Percentiles rank a stretch among this genome's conserved stretches.
Evolutionary conservation across 2,329 filamentous ascomycete genomes (phyloP).

Genomic region (Ceratocystis smalleyi): DNA sequence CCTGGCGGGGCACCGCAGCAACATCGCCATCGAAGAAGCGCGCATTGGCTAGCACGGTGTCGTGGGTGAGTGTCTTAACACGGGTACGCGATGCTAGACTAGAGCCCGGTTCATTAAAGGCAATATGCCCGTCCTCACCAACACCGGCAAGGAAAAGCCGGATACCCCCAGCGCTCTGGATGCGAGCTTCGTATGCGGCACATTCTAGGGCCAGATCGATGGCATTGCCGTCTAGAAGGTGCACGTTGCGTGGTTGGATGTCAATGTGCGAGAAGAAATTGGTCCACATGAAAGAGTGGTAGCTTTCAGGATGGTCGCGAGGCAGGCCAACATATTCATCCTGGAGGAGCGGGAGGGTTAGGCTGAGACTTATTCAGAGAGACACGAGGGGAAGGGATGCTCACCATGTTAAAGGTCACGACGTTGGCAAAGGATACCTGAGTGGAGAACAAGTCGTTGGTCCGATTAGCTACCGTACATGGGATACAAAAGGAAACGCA

Average conservation of each 20-base stretch:
- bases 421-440: constrained; percentile 76
- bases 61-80: constrained; percentile 75
- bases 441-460: constrained; percentile 8
- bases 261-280: constrained; percentile 80
- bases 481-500: constrained; percentile 7
- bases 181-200: constrained; percentile 62
- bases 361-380: not conserved
- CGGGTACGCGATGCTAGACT: constrained; percentile 62
- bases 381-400: constrained; percentile 17
- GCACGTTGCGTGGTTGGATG: constrained; percentile 64
- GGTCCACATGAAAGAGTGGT: constrained; percentile 89
- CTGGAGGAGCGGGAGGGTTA: constrained; percentile 26
- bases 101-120: constrained; percentile 80
- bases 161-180: constrained; percentile 59
- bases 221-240: constrained; percentile 72
- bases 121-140: constrained; percentile 74
- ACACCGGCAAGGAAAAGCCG: constrained; percentile 77
- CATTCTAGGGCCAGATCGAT: constrained; percentile 61
- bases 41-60: constrained; percentile 74
- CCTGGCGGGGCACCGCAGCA: constrained; percentile 60
- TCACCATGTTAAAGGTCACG: constrained; percentile 81
- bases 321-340: constrained; percentile 79
- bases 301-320: constrained; percentile 68
- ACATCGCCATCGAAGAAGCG: constrained; percentile 68
- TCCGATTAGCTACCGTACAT: not conserved